A percentile compares a stretch with the other conserved stretches of the same genome.
These are phyloP conservation scores for Coniochaeta sp. DNA, from an alignment of 2,329 filamentous ascomycete species.

Conservation along the genomic window DNA sequence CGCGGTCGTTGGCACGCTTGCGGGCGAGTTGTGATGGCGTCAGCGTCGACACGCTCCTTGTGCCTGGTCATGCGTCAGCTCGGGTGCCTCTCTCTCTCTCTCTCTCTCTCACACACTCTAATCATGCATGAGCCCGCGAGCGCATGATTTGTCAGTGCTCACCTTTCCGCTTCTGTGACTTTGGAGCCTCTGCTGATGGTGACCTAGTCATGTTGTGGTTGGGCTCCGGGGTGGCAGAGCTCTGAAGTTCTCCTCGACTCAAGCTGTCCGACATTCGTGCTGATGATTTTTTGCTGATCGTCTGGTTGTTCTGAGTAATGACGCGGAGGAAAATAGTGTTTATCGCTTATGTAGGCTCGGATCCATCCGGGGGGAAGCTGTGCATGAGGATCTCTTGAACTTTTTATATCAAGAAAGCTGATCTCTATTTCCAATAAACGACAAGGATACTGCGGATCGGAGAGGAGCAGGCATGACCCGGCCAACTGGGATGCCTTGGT, in stretches of 20 bases:
- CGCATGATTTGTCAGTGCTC: not conserved
- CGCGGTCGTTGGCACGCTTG: slow-evolving; percentile 86
- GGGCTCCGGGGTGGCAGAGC: not conserved
- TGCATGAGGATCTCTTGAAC: not conserved
- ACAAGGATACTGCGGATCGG: not conserved
- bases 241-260: not conserved
- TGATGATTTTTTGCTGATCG: not conserved
- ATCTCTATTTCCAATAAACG: not conserved
- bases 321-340: not conserved
- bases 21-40: slow-evolving; percentile 83
- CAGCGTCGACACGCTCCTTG: slow-evolving; percentile 77
- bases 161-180: slow-evolving; percentile 3
- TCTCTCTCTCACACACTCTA: too few relatives aligned
- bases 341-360: not conserved
- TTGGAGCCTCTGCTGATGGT: not conserved
- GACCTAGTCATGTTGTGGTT: slow-evolving; percentile 1
- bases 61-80: slow-evolving; percentile 29
- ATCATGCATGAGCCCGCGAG: too few relatives aligned
- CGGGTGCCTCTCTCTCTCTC: too few relatives aligned
- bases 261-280: not conserved
- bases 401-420: not conserved
- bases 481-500: not conserved
- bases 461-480: not conserved
- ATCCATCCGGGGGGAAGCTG: not conserved
- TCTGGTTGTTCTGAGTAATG: not conserved